Percentiles rank a stretch among this genome's conserved stretches.
phyloP scores from a whole-genome alignment of 2,329 filamentous ascomycete species.

The Phialocephala subalpina region DNA sequence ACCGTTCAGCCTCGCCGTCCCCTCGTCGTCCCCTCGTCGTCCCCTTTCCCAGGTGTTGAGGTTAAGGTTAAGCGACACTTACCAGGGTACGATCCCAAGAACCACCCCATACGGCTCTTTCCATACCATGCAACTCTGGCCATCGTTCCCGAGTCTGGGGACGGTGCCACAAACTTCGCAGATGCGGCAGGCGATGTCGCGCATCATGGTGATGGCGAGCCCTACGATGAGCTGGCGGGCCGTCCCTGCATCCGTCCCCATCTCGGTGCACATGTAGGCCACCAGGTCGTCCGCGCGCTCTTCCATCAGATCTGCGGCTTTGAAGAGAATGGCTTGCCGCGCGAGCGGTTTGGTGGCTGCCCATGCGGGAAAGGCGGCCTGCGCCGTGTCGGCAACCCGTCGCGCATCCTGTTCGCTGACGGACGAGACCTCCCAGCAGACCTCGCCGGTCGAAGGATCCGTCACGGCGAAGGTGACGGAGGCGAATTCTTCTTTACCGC shows the following conservation, averaged over 20 bases:
- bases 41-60: no score
- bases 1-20: background rate
- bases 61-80: no score
- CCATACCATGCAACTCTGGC: constrained; percentile 66
- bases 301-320: constrained; percentile 61
- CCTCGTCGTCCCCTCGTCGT: no score
- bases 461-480: constrained; percentile 55
- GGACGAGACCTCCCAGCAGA: constrained; percentile 31
- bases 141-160: no score
- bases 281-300: constrained; percentile 59
- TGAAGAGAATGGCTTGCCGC: constrained; percentile 62
- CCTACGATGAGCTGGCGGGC: constrained; percentile 39
- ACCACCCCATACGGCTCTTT: constrained; percentile 71
- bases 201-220: constrained; percentile 46
- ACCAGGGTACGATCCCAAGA: constrained; percentile 70
- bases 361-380: constrained; percentile 66
- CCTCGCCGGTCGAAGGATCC: constrained; percentile 56
- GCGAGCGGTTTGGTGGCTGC: constrained; percentile 58
- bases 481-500: constrained; percentile 53
- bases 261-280: constrained; percentile 61
- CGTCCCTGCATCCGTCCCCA: constrained; percentile 42
- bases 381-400: constrained; percentile 59
- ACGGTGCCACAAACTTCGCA: constrained; percentile 52
- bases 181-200: constrained; percentile 51
- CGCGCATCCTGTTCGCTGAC: constrained; percentile 54